These are phyloP conservation scores for Fusarium redolens DNA, from an alignment of 2,329 filamentous ascomycete genomes.

Conservation along the genomic window DNA sequence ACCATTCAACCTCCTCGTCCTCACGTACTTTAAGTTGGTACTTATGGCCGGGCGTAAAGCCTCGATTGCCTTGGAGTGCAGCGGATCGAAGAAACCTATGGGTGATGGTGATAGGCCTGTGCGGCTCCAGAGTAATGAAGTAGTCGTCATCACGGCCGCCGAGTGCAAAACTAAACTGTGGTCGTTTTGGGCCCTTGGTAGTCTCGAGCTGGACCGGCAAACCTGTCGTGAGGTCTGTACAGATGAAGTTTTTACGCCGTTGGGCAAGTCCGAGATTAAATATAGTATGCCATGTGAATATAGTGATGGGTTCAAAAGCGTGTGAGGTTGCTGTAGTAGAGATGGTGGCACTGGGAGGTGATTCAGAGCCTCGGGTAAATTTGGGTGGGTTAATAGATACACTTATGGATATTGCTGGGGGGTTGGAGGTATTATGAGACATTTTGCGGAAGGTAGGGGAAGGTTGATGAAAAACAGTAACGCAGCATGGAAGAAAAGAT, in stretches of 20 bases:
- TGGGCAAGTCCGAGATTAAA: neutral
- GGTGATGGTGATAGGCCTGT: fast-evolving
- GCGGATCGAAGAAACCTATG: neutral
- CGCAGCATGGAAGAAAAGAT: too few relatives aligned
- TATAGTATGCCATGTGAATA: neutral
- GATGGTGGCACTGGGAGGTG: neutral
- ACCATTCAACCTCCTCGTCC: neutral
- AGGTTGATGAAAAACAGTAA: too few relatives aligned
- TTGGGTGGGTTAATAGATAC: neutral
- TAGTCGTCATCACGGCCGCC: neutral
- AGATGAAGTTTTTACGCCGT: neutral
- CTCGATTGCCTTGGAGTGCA: neutral
- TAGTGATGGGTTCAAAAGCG: neutral
- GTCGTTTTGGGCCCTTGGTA: neutral
- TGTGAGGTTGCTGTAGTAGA: neutral
- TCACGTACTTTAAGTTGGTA: neutral
- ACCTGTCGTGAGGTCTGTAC: neutral
- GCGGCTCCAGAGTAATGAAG: neutral
- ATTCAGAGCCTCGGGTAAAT: neutral
- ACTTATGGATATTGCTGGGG: fast-evolving
- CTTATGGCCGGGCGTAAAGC: neutral
- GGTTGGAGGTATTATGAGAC: neutral
- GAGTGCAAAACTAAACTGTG: neutral
- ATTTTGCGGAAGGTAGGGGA: neutral
- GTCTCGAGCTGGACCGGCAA: neutral